Evolutionary conservation across 345 rosid species (phyloP), one percentile per base, ranked within the genome.

Genomic region (Clausena lansium): DNA sequence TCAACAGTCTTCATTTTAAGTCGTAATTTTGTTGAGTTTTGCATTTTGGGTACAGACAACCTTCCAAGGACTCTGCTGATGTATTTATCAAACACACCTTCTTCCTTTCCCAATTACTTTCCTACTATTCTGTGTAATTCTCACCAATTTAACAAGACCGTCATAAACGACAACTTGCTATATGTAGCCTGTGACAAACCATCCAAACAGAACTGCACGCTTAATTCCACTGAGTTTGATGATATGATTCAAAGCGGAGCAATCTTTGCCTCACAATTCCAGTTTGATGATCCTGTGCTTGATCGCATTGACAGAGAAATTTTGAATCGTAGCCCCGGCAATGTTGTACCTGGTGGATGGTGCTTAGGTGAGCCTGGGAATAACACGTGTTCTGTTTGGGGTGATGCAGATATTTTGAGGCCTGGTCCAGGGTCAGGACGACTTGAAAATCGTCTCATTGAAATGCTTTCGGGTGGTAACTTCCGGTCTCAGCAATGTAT

Each of bases 341-440:
- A 82, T 85, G 87, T 88, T 69, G 91, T 89, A 38, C 91, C 93
- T 30, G 99, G 99, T 66, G 98, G 99, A 57, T 96, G 99, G 99
- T 94, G 99, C 88, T 79, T 96, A 72, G 98, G 91, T 59, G 90
- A 88, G 28, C 79, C 87, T 41, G 79, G 78, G 32, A 89, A 89
- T 28, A 84, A 81, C 70, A 77, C 87, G 0, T 94, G 98, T 78
- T 87, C 88, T 28, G 84, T 87, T 24, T 94, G 98, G 99, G 98
- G 98, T 13, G 91, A 94, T 84, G 93, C 98, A 10, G 90, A 91
- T 82, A 81, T 96, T 74, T 76, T 94, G 72, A 87, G 98, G 45
- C 98, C 98, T 6, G 93, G 98, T 67, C 82, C 93, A 13, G 98
- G 97, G 64, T 85, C 98, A 24, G 86, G 81, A 63, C 90, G 95